Conservation (phyloP, 345 rosid species). For the Eucalyptus rudis region DNA sequence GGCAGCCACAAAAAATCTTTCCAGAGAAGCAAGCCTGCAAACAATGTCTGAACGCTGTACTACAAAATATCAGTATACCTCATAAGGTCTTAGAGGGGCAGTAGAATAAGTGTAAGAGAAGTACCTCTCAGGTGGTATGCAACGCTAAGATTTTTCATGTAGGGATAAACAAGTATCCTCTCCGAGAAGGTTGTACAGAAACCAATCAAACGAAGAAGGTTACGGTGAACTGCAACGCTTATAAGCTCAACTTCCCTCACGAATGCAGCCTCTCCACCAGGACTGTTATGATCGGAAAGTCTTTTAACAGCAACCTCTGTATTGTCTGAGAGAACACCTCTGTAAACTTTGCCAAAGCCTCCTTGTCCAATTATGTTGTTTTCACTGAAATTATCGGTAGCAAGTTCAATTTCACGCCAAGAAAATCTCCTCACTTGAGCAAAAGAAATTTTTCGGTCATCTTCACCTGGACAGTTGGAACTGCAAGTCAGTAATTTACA, state of each 20-base stretch:
- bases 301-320: slow-evolving; percentile 81
- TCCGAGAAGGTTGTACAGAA: slow-evolving; percentile 65
- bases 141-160: slow-evolving; percentile 81
- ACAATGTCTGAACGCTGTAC: background rate
- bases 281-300: slow-evolving; percentile 56
- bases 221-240: slow-evolving; percentile 76
- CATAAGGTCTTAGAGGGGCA: background rate
- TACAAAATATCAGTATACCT: background rate
- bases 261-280: slow-evolving; percentile 87
- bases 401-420: slow-evolving; percentile 63
- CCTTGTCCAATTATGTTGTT: slow-evolving; percentile 76
- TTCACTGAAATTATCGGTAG: slow-evolving; percentile 78
- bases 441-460: slow-evolving; percentile 47
- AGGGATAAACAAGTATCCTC: slow-evolving; percentile 87
- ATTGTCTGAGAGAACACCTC: slow-evolving; percentile 69
- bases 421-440: slow-evolving; percentile 76
- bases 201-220: slow-evolving; percentile 75
- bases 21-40: background rate
- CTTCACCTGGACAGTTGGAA: slow-evolving; percentile 42
- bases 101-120: background rate
- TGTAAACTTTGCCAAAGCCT: slow-evolving; percentile 90
- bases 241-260: slow-evolving; percentile 72
- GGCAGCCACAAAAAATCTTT: background rate
- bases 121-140: slow-evolving; percentile 75
- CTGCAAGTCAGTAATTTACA: background rate